A percentile compares a stretch with the other conserved stretches of the same genome.
Evolutionary conservation across 169 alveolate genomes (phyloP).

Genomic region (Plasmodium gaboni): DNA sequence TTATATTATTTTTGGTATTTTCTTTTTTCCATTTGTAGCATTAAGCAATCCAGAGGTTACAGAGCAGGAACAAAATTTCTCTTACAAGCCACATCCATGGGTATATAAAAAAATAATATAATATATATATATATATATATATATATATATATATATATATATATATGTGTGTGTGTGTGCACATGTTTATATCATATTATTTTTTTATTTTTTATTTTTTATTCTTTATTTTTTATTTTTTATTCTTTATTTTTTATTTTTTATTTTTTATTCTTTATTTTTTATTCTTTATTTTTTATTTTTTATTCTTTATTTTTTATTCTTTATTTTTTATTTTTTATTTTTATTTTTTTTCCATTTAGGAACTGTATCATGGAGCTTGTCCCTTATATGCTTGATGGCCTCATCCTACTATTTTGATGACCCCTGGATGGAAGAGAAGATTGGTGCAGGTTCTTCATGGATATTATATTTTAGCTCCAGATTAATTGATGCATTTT

Average conservation of each 20-base stretch:
- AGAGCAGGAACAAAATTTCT: constrained; percentile 91
- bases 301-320: no score
- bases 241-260: background rate
- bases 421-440: constrained; percentile 90
- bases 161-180: background rate
- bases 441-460: constrained; percentile 89
- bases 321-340: background rate
- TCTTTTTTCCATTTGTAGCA: constrained; percentile 74
- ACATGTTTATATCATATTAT: background rate
- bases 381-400: constrained; percentile 86
- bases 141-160: background rate
- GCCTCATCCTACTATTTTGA: constrained; percentile 91
- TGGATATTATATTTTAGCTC: constrained; percentile 89
- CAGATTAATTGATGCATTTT: constrained; percentile 88
- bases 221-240: background rate
- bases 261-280: background rate
- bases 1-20: background rate
- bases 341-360: background rate
- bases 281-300: background rate
- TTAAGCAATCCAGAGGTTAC: constrained; percentile 91
- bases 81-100: constrained; percentile 91
- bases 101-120: constrained; percentile 1
- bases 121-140: background rate
- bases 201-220: no score
- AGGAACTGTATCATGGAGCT: constrained; percentile 89